Base-by-base conservation (phyloP, 2,329 filamentous ascomycete species). In the Sphaceloma murrayae region DNA sequence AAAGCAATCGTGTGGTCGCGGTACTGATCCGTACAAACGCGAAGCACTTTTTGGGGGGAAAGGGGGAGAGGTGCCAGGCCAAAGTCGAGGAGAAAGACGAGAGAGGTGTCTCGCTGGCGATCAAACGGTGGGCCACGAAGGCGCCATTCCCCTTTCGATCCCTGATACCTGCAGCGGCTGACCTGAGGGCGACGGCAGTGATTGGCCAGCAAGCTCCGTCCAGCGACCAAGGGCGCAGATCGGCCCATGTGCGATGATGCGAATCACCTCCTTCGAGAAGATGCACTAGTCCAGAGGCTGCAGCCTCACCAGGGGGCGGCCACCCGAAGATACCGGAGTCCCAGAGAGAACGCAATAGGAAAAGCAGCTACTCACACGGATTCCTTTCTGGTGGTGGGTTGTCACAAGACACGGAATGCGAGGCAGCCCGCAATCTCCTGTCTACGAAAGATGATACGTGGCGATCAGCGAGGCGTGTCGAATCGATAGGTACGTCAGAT, bases 401-500 rank as follows among this genome's bases (percentile, higher is more conserved):
- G n/a, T n/a, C n/a, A n/a, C n/a, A n/a, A n/a, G n/a, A n/a, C n/a
- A n/a, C 36, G 36, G 36, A 40, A 40, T 30, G 36, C 36, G 22
- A 26, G 21, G 13, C 22, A 22, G 36, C 31, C n/a, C 32, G 30
- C 31, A 45, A 34, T 45, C 24, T 45, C 30, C 27, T 5, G 21
- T 11, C 13, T n/a, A 27, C 29, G 24, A n/a, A 18, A 45, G 22
- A 34, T 24, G 42, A 45, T 45, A 45, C 31, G 29, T 32, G 31
- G 30, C 30, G 19, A 45, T 36, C 42, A 24, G n/a, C n/a, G n/a
- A n/a, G n/a, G n/a, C 24, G 21, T 27, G 40, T 29, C 33, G 40
- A 34, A 33, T 24, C 33, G 40, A 34, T 43, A n/a, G n/a, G n/a
- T n/a, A 24, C 40, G 40, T 34, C 27, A 34, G 27, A 43, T 32